phyloP scores from a whole-genome alignment of 1,284 basidiomycete species.

The Sporisorium sorghi region DNA sequence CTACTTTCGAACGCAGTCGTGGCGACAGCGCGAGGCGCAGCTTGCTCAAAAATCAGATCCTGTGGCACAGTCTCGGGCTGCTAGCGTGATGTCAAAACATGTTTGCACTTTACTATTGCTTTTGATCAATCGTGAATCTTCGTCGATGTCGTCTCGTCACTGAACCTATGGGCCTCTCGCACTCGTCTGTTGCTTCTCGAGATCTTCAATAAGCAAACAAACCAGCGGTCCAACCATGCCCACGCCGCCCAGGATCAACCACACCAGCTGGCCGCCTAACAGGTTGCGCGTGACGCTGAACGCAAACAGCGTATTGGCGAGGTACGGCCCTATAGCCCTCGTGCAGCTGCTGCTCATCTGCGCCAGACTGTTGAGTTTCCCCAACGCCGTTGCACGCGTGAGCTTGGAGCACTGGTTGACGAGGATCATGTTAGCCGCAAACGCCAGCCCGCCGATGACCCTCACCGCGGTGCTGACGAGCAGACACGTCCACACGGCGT shows the following conservation, averaged over 20 bases:
- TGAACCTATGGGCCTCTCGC: not conserved
- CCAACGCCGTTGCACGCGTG: slow-evolving; percentile 30
- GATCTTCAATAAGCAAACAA: slow-evolving; percentile 20
- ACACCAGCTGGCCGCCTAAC: slow-evolving; percentile 53
- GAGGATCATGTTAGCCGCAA: slow-evolving; percentile 47
- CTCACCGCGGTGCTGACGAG: slow-evolving; percentile 15
- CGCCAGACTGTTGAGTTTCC: slow-evolving; percentile 50
- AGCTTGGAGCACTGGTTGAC: slow-evolving; percentile 53
- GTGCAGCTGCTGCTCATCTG: slow-evolving; percentile 43
- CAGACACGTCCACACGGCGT: slow-evolving; percentile 19
- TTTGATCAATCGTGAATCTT: not conserved
- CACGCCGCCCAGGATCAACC: slow-evolving; percentile 34
- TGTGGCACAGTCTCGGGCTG: not conserved
- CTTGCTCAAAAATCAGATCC: not conserved
- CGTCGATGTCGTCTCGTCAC: not conserved
- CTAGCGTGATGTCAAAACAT: not conserved
- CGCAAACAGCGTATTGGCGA: slow-evolving; percentile 52
- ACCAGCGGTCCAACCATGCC: slow-evolving; percentile 20
- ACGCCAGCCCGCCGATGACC: slow-evolving; percentile 36
- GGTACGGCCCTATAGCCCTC: slow-evolving; percentile 51
- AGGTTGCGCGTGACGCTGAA: slow-evolving; percentile 36
- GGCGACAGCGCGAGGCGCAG: not conserved
- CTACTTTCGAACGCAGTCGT: not conserved
- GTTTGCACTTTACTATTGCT: not conserved
- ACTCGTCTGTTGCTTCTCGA: slow-evolving; percentile 10